Evolutionary conservation across 2,329 filamentous ascomycete genomes (phyloP), one percentile per base, ranked within the genome.

Genomic region (Tolypocladium endophyticum): DNA sequence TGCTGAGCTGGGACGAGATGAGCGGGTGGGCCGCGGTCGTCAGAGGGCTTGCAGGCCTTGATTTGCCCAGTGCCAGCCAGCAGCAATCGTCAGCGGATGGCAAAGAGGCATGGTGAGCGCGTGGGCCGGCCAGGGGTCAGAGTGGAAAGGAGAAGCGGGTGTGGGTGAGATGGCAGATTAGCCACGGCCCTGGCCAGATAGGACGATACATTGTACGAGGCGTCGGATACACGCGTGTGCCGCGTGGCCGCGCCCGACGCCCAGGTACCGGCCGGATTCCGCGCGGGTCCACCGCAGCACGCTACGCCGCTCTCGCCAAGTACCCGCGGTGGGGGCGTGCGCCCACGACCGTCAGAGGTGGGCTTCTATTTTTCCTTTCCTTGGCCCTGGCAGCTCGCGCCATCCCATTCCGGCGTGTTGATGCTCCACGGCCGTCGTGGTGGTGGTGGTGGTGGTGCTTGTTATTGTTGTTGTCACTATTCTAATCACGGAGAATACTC

Each of bases 81-180:
- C 25, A 30, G 9, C 45, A 30, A 50, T 30, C 45, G 28, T 18
- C 28, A 53, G 28, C 18, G 18, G 14, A 20, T 12, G 50, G 30
- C 28, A n/a, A n/a, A 30, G 50, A 23, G 28, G 18, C 28, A 25
- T 36, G 62, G 61, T 60, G 62, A 62, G 58, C 61, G 64, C 61
- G 59, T 60, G 62, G 61, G 61, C 59, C 58, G 56, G 57, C 33
- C 61, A 60, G 59, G 62, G 60, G 63, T 66, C 57, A 45, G 55
- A 43, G 47, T 63, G 66, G 60, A 61, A 62, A 63, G 55, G 59
- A 60, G 62, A 63, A 59, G 58, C 56, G 59, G 58, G 61, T 36
- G 56, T 55, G 60, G 54, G 56, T 56, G 56, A 55, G 56, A 56
- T 33, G 36, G 7, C 36, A 56, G 55, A 56, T 56, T 56, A 43